Percentiles rank a stretch among this genome's conserved stretches.
These are phyloP conservation scores for Lactarius tabidus DNA, from an alignment of 768 basidiomycete genomes.

Conservation along the genomic window DNA sequence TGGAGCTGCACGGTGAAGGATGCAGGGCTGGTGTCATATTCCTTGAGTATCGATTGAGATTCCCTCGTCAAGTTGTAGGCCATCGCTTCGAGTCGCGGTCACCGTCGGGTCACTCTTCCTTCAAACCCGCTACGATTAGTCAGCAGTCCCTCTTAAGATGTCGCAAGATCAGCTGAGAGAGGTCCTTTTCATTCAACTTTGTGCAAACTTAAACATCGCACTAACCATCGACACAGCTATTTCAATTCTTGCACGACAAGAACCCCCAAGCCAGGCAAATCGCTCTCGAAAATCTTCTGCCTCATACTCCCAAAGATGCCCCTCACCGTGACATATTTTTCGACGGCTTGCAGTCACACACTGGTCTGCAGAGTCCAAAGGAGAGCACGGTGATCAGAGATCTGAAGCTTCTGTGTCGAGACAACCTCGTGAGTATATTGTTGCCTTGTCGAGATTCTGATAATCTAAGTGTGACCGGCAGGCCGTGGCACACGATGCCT, in stretches of 20 bases:
- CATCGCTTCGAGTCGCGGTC: constrained; percentile 38
- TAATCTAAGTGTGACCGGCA: constrained; percentile 32
- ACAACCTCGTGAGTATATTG: constrained; percentile 62
- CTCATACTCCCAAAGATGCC: constrained; percentile 70
- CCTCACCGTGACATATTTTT: constrained; percentile 76
- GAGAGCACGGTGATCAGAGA: constrained; percentile 73
- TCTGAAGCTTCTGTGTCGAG: constrained; percentile 81
- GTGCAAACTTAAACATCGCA: background rate
- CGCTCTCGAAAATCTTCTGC: constrained; percentile 78
- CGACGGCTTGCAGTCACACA: constrained; percentile 45
- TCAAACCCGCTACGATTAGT: constrained; percentile 10
- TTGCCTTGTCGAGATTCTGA: constrained; percentile 3
- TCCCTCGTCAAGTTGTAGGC: constrained; percentile 73
- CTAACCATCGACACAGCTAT: constrained; percentile 44
- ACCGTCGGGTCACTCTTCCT: background rate
- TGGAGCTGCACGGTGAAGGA: constrained; percentile 79
- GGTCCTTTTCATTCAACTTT: constrained; percentile 8
- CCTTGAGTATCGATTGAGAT: constrained; percentile 55
- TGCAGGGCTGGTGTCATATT: constrained; percentile 51
- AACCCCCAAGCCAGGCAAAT: constrained; percentile 87
- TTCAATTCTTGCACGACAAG: constrained; percentile 79
- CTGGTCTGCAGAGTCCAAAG: constrained; percentile 53
- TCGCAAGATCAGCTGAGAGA: constrained; percentile 26
- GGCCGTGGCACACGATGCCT: constrained; percentile 92
- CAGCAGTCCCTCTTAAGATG: constrained; percentile 17